Base-by-base conservation (phyloP, 257 asterid genomes). In the Solanum megistacrolobum region DNA sequence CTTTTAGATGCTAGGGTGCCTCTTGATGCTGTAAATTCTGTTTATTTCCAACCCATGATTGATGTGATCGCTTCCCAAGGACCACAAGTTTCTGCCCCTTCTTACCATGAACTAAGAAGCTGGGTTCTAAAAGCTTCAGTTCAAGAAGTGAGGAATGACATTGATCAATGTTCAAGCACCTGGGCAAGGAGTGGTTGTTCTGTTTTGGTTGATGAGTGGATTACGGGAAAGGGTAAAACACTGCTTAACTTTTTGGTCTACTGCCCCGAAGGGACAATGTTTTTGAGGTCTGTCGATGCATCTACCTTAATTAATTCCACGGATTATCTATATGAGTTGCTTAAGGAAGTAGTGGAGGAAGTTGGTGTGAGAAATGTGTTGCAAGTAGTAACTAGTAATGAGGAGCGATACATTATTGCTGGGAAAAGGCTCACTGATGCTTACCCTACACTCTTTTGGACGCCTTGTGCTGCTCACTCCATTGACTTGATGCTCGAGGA, bases 141-240 rank as follows among this genome's bases (percentile, higher is more conserved):
- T 88, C 96, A 95, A 73, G 99, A 97, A 90, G 92, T 92, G 71
- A 95, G 93, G 89, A 62, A 88, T 69, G 95, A 94, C 31, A 90
- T 92, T 87, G 96, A 94, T 88, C 94, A 92, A 21, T 92, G 92
- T 88, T 87, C 91, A 14, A 90, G 87, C 23, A 89, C 94, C 38
- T 97, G 99, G 99, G 94, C 89, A 29, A 91, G 89, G 87, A 93
- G 87, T 18, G 99, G 99, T 88, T 97, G 99, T 91, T 90, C 99
- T 4, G 84, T 97, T 90, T 90, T 97, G 91, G 98, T 95, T 12
- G 94, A 96, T 12, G 99, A 97, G 86, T 91, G 92, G 91, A 92
- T 90, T 88, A 89, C 95, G 2, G 93, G 89, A 27, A 93, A 92
- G 89, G 98, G 98, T 81, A 95, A 90, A 88, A 94, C 93, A 8